A percentile compares a stretch with the other conserved stretches of the same genome.
These are phyloP conservation scores for Botryococcus braunii DNA, from an alignment of 163 green algal species.

Conservation along the genomic window DNA sequence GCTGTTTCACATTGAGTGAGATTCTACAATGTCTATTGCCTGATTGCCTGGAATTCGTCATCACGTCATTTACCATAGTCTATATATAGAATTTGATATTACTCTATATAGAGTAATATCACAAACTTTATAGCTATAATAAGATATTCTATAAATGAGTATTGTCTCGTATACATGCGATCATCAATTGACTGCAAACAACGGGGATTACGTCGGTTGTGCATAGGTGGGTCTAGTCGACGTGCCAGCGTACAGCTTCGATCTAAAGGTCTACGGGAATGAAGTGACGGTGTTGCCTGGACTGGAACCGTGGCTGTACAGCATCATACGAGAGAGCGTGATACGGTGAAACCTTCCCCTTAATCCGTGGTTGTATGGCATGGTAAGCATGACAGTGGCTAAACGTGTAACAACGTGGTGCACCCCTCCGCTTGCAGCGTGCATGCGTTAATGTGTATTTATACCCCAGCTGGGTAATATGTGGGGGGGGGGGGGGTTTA, in stretches of 20 bases:
- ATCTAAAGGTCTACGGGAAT: slow-evolving; percentile 25
- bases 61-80: neutral
- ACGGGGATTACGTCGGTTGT: too few relatives aligned
- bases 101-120: slow-evolving; percentile 2
- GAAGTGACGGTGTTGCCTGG: slow-evolving; percentile 31
- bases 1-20: too few relatives aligned
- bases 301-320: slow-evolving; percentile 32
- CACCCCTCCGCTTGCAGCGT: too few relatives aligned
- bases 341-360: neutral
- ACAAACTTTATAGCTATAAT: neutral
- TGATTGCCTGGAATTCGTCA: too few relatives aligned
- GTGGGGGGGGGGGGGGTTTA: too few relatives aligned
- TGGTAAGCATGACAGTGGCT: too few relatives aligned
- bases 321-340: neutral
- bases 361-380: neutral
- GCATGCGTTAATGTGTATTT: too few relatives aligned
- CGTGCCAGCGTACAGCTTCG: slow-evolving; percentile 24
- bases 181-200: too few relatives aligned
- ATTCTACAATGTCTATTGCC: too few relatives aligned
- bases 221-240: slow-evolving; percentile 23
- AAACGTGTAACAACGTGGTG: slow-evolving; percentile 3
- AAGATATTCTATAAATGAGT: too few relatives aligned
- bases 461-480: too few relatives aligned
- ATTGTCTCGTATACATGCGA: too few relatives aligned
- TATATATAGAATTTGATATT: neutral